phyloP scores from a whole-genome alignment of 257 asterid species.

The Nicotiana attenuata region DNA sequence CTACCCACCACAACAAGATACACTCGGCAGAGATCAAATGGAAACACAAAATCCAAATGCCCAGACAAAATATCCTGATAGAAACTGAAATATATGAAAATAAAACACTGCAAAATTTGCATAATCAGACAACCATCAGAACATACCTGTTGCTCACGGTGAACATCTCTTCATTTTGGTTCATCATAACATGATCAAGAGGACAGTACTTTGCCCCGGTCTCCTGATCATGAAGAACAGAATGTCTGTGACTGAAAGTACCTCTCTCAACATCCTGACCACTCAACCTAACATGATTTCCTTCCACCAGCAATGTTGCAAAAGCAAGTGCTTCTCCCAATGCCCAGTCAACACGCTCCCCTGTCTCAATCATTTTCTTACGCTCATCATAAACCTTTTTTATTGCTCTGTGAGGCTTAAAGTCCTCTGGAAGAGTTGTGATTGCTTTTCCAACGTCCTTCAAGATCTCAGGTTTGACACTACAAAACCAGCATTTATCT shows the following conservation, averaged over 20 bases:
- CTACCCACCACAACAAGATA: neutral
- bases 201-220: conserved; percentile 86
- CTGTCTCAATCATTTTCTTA: conserved; percentile 86
- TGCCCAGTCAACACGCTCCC: conserved; percentile 99
- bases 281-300: conserved; percentile 96
- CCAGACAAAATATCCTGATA: conserved; percentile 1
- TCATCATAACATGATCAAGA: conserved; percentile 76
- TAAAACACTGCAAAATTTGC: neutral
- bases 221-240: conserved; percentile 92
- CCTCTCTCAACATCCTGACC: conserved; percentile 99
- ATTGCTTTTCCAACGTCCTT: conserved; percentile 88
- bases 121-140: neutral
- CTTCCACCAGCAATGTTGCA: conserved; percentile 91
- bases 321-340: conserved; percentile 96
- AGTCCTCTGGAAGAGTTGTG: conserved; percentile 69
- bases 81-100: neutral
- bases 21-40: neutral
- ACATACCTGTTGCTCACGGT: conserved; percentile 95
- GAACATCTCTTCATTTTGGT: conserved; percentile 94
- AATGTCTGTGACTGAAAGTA: conserved; percentile 94
- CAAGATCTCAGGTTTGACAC: conserved; percentile 89
- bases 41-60: neutral
- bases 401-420: conserved; percentile 82
- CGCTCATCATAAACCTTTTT: conserved; percentile 83
- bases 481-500: conserved; percentile 25